Evolutionary conservation across 768 basidiomycete genomes (phyloP), one percentile per base, ranked within the genome.

Genomic region (Lactarius hatsudake): DNA sequence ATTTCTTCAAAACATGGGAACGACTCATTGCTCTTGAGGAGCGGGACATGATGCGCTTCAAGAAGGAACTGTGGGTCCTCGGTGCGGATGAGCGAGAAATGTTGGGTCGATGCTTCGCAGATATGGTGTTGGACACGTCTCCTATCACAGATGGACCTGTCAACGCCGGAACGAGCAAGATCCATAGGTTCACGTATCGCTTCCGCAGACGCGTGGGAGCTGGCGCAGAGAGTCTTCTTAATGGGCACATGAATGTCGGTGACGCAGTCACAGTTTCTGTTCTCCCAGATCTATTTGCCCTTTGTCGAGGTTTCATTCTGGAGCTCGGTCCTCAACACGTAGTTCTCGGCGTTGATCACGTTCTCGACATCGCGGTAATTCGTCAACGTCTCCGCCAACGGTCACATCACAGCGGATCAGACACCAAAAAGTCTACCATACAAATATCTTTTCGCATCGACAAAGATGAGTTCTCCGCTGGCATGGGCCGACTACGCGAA

Each of bases 1-100:
- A 81, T 1, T 98, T 98, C 77, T 98, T 97, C 81, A 86, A 86
- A 72, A 82, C 86, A 71, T 99, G 97, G 97, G 97, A 99, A 74
- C 78, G 81, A 2, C 82, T 98, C 18, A 81, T 98, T 64, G 82
- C 93, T 2, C 74, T 87, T 5, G 97, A 99, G 75, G 97, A 98
- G 74, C 87, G 89, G 65, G 96, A 97, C 70, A 79, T 91, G 17
- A 78, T 89, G 12, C 83, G 91, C 23, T 95, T 93, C 79, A 87
- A 87, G 74, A 92, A 91, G 70, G 96, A 99, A 72, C 80, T 98
- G 10, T 99, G 97, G 97, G 95, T 92, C 0, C 86, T 96, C 83
- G 84, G 84, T 7, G 93, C 94, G 0, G 79, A 76, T 20, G 88
- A 95, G 72, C 83, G 97, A 63, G 92, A 94, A 76, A 82, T 79